Percentiles rank a stretch among this genome's conserved stretches.
These are phyloP conservation scores for Phytophthora quininea DNA, from an alignment of 352 stramenopile species.

Conservation along the genomic window DNA sequence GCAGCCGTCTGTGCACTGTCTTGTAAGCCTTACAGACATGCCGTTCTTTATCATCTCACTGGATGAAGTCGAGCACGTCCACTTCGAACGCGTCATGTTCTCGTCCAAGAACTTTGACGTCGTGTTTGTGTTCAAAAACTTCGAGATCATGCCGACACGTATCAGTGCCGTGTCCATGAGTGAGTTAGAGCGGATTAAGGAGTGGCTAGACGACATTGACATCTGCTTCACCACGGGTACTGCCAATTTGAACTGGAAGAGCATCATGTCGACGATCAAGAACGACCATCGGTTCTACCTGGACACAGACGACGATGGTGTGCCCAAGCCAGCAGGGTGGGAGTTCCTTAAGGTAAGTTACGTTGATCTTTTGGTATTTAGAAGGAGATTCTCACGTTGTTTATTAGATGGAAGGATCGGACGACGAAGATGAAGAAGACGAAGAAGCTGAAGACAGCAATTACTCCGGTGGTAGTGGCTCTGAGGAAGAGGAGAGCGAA, in stretches of 20 bases:
- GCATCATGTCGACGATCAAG: slow-evolving; percentile 97
- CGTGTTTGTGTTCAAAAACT: slow-evolving; percentile 99
- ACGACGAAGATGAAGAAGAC: slow-evolving; percentile 89
- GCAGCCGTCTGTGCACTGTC: slow-evolving; percentile 97
- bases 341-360: slow-evolving; percentile 90
- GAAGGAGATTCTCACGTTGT: slow-evolving; percentile 16
- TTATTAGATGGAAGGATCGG: slow-evolving; percentile 90
- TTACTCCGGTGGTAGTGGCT: slow-evolving; percentile 60
- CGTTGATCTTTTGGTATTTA: slow-evolving; percentile 11
- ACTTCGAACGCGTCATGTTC: slow-evolving; percentile 99
- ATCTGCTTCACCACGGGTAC: slow-evolving; percentile 97
- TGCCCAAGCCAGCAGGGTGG: slow-evolving; percentile 98
- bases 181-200: slow-evolving; percentile 97
- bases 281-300: slow-evolving; percentile 93
- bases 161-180: slow-evolving; percentile 97
- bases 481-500: slow-evolving; percentile 65
- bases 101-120: slow-evolving; percentile 99
- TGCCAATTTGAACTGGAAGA: slow-evolving; percentile 99
- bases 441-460: slow-evolving; percentile 85
- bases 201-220: slow-evolving; percentile 94
- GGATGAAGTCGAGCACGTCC: slow-evolving; percentile 99
- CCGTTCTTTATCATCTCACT: slow-evolving; percentile 99
- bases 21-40: slow-evolving; percentile 99
- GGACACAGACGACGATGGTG: slow-evolving; percentile 96
- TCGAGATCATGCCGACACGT: slow-evolving; percentile 91